Evolutionary conservation across 257 asterid genomes (phyloP), one percentile per base, ranked within the genome.

Genomic region (Mentha longifolia): DNA sequence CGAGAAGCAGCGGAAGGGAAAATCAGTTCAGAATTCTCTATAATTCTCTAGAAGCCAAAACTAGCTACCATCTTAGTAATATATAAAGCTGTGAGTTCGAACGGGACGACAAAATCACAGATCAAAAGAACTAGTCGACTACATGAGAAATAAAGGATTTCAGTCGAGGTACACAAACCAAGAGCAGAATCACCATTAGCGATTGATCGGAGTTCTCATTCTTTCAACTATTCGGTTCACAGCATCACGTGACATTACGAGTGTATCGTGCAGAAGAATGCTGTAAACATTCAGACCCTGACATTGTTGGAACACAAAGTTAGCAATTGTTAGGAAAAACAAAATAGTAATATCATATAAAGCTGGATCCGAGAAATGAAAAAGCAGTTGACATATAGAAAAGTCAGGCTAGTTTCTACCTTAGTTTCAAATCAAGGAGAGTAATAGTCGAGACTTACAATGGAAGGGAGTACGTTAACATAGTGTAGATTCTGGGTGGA

Each of bases 281-380:
- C 96, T 91, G 85, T 91, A 91, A 62, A 93, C 98, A 64, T 91
- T 93, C 76, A 91, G 75, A 50, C 97, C 98, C 96, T 91, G 92
- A 41, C 74, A 45, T 43, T 8, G 57, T 63, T 25, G 55, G 14
- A 43, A 13, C 67, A 19, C 10, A 12, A 35, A 33, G 10, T n/a
- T 67, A 60, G 25, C 49, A 35, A 31, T 42, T 31, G 52, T 65
- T 15, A 46, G 14, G 15, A 15, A 49, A n/a, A 64, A 3, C 0
- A 28, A 52, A 15, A 51, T n/a, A 50, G 31, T 31, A 5, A 2
- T 17, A 76, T 39, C 2, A 25, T 25, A 1, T 25, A 25, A 1
- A 25, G 28, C 28, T 25, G 28, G 28, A 25, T 25, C 1, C 2
- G 28, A 25, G 28, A 25, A 25, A 25, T 25, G 28, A 25, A 1